A percentile compares a stretch with the other conserved stretches of the same genome.
Conservation (phyloP, 805 yeast species). For the Ogataea polymorpha region DNA sequence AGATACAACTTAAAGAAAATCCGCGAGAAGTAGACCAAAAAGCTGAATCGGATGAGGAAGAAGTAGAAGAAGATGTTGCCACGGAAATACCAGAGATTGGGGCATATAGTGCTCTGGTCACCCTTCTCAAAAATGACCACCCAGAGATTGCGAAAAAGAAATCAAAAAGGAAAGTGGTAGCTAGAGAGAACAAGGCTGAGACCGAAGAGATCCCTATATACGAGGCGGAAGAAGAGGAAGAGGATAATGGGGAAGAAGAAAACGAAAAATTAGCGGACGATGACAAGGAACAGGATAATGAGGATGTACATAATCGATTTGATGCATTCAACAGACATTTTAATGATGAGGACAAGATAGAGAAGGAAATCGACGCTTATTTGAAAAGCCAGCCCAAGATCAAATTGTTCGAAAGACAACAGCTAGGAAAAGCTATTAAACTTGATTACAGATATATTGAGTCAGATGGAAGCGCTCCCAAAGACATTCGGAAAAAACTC, state of each 20-base stretch:
- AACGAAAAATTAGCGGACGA: conserved; percentile 13
- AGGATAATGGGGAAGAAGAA: conserved; percentile 3
- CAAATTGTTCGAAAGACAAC: conserved; percentile 5
- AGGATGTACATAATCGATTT: conserved; percentile 21
- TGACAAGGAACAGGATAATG: conserved; percentile 33
- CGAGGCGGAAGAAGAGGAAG: conserved; percentile 1
- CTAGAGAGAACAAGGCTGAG: conserved; percentile 13
- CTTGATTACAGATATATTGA: conserved; percentile 30
- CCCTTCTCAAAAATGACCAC: conserved; percentile 25
- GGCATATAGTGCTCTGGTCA: conserved; percentile 30
- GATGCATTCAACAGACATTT: conserved; percentile 85
- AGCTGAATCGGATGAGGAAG: conserved; percentile 22
- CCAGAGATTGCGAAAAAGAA: conserved; percentile 12
- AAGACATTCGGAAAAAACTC: conserved; percentile 10
- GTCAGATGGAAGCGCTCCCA: conserved; percentile 1
- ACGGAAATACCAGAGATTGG: conserved; percentile 16
- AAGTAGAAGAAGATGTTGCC: conserved; percentile 18
- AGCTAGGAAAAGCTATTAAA: conserved; percentile 21
- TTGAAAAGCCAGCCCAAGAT: conserved; percentile 12
- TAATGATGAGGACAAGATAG: conserved; percentile 45
- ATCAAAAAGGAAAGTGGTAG: conserved; percentile 10
- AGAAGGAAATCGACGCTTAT: conserved; percentile 27
- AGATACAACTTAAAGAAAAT: conserved; percentile 23
- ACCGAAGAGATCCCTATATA: conserved; percentile 4
- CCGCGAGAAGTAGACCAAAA: conserved; percentile 29